phyloP scores from a whole-genome alignment of 306 rosid species.

The Quercus ilex region DNA sequence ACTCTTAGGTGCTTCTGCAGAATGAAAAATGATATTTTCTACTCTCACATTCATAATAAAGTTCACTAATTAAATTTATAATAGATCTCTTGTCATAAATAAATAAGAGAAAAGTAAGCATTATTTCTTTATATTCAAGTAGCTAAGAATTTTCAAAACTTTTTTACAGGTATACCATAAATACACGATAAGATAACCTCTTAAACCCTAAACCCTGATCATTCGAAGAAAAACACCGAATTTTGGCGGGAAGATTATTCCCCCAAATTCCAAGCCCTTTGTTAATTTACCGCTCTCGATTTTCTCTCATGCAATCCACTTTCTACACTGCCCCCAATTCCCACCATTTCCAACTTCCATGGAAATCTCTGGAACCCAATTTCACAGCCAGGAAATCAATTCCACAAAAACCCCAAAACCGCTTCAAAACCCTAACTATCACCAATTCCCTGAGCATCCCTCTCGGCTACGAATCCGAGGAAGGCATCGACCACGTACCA shows the following conservation, averaged over 20 bases:
- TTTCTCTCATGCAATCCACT: conserved; percentile 60
- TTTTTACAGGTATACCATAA: not conserved
- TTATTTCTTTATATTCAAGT: no score
- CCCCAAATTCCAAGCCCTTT: not conserved
- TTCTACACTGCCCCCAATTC: conserved; percentile 33
- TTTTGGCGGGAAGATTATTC: conserved; percentile 26
- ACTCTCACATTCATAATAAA: rapidly evolving
- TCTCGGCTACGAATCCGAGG: conserved; percentile 49
- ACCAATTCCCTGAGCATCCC: conserved; percentile 46
- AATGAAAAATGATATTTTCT: rapidly evolving
- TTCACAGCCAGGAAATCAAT: conserved; percentile 10
- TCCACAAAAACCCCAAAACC: conserved; percentile 20
- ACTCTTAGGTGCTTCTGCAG: no score
- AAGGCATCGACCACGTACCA: conserved; percentile 25
- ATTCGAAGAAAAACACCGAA: not conserved
- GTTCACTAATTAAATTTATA: rapidly evolving
- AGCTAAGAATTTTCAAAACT: no score
- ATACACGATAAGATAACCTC: conserved; percentile 2
- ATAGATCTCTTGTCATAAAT: rapidly evolving
- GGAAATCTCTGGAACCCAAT: conserved; percentile 35
- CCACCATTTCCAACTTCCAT: conserved; percentile 33
- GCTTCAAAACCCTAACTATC: conserved; percentile 17
- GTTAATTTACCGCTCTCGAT: not conserved
- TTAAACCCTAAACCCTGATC: not conserved
- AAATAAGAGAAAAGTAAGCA: rapidly evolving